Percentiles rank a stretch among this genome's conserved stretches.
Conservation (phyloP, 2,329 filamentous ascomycete genomes). For the Ascochyta fabae region DNA sequence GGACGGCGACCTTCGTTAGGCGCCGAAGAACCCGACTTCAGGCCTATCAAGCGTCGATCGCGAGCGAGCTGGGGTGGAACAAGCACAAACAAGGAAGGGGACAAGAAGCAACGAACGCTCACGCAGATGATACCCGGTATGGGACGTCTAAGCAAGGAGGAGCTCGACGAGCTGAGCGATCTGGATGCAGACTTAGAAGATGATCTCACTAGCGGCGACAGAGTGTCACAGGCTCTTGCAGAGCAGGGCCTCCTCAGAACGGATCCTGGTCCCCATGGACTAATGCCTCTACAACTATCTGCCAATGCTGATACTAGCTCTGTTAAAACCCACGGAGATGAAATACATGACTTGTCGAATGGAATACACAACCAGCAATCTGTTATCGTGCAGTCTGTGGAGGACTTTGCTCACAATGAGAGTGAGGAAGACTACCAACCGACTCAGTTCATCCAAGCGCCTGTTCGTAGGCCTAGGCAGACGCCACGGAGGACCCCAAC, state of each 20-base stretch:
- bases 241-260: conserved; percentile 21
- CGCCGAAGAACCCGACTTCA: conserved; percentile 33
- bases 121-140: conserved; percentile 46
- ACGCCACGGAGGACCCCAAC: conserved; percentile 6
- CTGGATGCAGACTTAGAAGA: conserved; percentile 24
- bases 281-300: background rate
- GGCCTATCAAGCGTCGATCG: conserved; percentile 25
- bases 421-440: conserved; percentile 36
- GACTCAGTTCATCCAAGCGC: conserved; percentile 37
- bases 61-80: conserved; percentile 31
- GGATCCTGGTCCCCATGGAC: background rate
- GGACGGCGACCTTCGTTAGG: conserved; percentile 31
- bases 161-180: conserved; percentile 20
- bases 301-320: background rate
- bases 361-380: background rate
- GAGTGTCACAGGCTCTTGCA: conserved; percentile 26
- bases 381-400: background rate
- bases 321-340: background rate
- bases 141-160: conserved; percentile 17
- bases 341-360: background rate
- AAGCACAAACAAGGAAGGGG: conserved; percentile 20
- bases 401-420: conserved; percentile 6
- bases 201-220: conserved; percentile 18
- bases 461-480: conserved; percentile 21
- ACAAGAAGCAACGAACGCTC: conserved; percentile 39